Evolutionary conservation across 768 basidiomycete genomes (phyloP).

Genomic region (Amanita phalloides): DNA sequence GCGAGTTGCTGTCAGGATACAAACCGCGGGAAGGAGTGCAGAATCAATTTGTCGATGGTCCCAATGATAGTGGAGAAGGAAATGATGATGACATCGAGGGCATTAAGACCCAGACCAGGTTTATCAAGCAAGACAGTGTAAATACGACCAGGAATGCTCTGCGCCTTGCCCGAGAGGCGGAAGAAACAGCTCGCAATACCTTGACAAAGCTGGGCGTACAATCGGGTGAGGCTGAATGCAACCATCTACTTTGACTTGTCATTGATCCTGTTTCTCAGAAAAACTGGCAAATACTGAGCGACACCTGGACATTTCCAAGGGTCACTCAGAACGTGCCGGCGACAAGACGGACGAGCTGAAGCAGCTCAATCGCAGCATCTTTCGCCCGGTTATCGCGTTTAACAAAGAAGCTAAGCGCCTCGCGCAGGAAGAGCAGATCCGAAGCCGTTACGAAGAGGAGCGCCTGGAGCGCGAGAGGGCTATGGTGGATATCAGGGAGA

Average conservation of each 20-base stretch:
- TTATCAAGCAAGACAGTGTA: slow-evolving; percentile 86
- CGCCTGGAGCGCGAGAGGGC: slow-evolving; percentile 74
- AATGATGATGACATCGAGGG: slow-evolving; percentile 87
- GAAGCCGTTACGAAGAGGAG: slow-evolving; percentile 82
- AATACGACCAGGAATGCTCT: slow-evolving; percentile 87
- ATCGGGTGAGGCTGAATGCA: slow-evolving; percentile 53
- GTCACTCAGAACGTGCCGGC: slow-evolving; percentile 76
- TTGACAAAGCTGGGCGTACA: slow-evolving; percentile 79
- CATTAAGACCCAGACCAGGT: slow-evolving; percentile 87
- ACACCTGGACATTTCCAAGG: slow-evolving; percentile 87
- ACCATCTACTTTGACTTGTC: slow-evolving; percentile 2
- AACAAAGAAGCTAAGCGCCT: slow-evolving; percentile 90
- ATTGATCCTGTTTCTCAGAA: slow-evolving; percentile 29
- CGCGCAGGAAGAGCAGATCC: slow-evolving; percentile 76
- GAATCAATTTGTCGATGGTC: slow-evolving; percentile 63
- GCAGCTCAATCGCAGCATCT: slow-evolving; percentile 90
- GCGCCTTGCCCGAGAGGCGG: slow-evolving; percentile 88
- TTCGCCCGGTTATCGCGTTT: slow-evolving; percentile 83
- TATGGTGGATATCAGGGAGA: slow-evolving; percentile 78
- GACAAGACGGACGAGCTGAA: slow-evolving; percentile 93
- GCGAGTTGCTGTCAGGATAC: slow-evolving; percentile 68
- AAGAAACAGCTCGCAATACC: slow-evolving; percentile 88
- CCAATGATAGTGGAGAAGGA: slow-evolving; percentile 70
- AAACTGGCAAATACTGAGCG: slow-evolving; percentile 91
- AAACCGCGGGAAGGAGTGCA: slow-evolving; percentile 48